A percentile compares a stretch with the other conserved stretches of the same genome.
These are phyloP conservation scores for Lodderomyces elongisporus DNA, from an alignment of 1,139 yeast genomes.

Conservation along the genomic window DNA sequence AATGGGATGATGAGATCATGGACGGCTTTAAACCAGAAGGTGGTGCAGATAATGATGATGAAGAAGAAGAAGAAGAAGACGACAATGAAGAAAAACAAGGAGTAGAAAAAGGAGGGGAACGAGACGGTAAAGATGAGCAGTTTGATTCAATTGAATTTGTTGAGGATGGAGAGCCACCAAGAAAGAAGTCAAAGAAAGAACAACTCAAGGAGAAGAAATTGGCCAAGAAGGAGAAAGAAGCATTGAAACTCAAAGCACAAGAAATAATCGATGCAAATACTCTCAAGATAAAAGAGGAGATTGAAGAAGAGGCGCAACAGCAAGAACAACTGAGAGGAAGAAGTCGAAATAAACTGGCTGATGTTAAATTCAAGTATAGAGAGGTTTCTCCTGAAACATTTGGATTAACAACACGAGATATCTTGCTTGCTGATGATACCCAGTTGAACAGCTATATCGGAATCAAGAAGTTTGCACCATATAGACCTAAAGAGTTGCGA, in stretches of 20 bases:
- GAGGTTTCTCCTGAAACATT: conserved; percentile 94
- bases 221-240: conserved; percentile 58
- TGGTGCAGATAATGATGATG: conserved; percentile 17
- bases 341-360: conserved; percentile 31
- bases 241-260: conserved; percentile 63
- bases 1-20: conserved; percentile 30
- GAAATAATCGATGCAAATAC: conserved; percentile 53
- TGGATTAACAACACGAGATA: conserved; percentile 84
- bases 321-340: conserved; percentile 42
- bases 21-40: conserved; percentile 31
- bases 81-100: conserved; percentile 28
- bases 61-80: conserved; percentile 29
- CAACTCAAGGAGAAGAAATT: conserved; percentile 51
- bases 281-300: conserved; percentile 50
- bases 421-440: conserved; percentile 82
- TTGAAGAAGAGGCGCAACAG: conserved; percentile 45
- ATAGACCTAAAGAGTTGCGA: conserved; percentile 69
- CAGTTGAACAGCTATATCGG: conserved; percentile 82
- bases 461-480: conserved; percentile 89
- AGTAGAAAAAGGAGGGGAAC: conserved; percentile 19
- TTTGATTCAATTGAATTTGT: conserved; percentile 37
- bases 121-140: conserved; percentile 31
- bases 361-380: conserved; percentile 70
- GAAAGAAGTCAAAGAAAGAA: conserved; percentile 45
- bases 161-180: conserved; percentile 24